Evolutionary conservation across 129 eudicot genomes (phyloP).

Genomic region (Logfia minima): DNA sequence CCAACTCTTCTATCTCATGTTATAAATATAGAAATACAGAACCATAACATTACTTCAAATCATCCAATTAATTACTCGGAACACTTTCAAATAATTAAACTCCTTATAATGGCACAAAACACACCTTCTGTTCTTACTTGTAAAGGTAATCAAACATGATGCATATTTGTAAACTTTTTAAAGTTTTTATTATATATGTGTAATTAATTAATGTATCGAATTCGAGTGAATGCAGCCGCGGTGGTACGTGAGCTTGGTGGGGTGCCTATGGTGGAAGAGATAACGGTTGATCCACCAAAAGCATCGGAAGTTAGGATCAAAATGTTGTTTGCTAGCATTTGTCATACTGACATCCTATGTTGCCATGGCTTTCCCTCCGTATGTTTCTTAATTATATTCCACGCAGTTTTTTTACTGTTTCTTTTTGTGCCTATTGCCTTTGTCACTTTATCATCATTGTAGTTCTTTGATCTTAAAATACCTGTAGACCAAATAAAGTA

Average conservation of each 20-base stretch:
- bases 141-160: not conserved
- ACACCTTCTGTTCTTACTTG: not conserved
- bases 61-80: not conserved
- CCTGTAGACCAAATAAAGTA: too few species aligned
- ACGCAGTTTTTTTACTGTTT: not conserved
- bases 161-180: too few species aligned
- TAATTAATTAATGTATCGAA: too few species aligned
- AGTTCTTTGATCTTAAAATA: too few species aligned
- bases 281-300: not conserved
- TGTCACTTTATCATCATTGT: too few species aligned
- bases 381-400: not conserved
- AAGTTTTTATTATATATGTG: not conserved
- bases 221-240: not conserved
- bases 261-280: not conserved
- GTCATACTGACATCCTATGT: not conserved
- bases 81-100: too few species aligned
- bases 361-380: not conserved
- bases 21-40: too few species aligned
- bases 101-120: not conserved
- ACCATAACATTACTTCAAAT: not conserved
- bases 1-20: not conserved
- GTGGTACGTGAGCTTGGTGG: not conserved
- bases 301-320: slow-evolving; percentile 1
- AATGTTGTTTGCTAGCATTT: not conserved
- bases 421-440: not conserved